Percentiles rank a stretch among this genome's conserved stretches.
Conservation (phyloP, 768 basidiomycete genomes). For the Naematelia encephala region DNA sequence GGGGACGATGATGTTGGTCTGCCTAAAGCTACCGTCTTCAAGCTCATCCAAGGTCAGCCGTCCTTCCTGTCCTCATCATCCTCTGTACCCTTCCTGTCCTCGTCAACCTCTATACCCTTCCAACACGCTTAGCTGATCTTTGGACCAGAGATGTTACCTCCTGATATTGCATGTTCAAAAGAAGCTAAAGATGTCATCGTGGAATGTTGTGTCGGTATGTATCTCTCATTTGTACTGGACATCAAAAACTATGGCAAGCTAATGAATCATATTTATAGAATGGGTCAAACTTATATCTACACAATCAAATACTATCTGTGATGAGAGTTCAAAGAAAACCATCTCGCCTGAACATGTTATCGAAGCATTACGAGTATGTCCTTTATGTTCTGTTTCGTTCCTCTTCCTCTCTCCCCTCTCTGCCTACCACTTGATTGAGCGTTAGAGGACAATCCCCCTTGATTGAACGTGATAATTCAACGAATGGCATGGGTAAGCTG, state of each 20-base stretch:
- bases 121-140: not conserved
- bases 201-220: constrained; percentile 94
- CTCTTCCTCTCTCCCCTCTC: no score
- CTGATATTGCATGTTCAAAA: constrained; percentile 83
- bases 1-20: constrained; percentile 90
- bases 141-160: constrained; percentile 75
- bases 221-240: not conserved
- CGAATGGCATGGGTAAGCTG: no score
- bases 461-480: no score
- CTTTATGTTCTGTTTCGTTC: constrained; percentile 1
- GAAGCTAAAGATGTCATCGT: constrained; percentile 95
- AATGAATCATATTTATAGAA: constrained; percentile 58
- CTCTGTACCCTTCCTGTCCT: not conserved
- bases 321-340: constrained; percentile 97
- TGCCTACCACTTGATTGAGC: no score
- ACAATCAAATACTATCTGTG: constrained; percentile 96
- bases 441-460: no score
- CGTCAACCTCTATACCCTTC: not conserved
- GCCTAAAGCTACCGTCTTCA: constrained; percentile 95
- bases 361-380: constrained; percentile 73
- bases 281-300: constrained; percentile 97
- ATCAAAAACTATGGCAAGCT: not conserved
- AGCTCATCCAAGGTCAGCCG: constrained; percentile 81
- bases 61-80: not conserved
- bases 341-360: constrained; percentile 98